A percentile compares a stretch with the other conserved stretches of the same genome.
Evolutionary conservation across 352 stramenopile species (phyloP).

Genomic region (Globisporangium orthogonon): DNA sequence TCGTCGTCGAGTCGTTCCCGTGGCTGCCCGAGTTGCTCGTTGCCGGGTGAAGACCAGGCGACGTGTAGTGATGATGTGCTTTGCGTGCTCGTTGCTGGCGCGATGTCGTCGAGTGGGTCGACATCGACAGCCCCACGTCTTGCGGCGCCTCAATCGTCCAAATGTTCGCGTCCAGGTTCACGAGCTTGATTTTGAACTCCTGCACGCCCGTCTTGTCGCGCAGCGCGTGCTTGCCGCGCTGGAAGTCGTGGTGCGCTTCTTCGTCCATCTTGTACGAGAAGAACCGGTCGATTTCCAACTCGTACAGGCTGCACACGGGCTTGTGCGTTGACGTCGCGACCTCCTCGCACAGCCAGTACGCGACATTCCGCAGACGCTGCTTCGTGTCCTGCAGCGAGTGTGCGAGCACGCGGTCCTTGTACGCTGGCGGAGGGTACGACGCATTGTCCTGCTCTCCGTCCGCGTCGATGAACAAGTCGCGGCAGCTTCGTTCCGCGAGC

Average conservation of each 20-base stretch:
- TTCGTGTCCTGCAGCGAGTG: conserved; percentile 43
- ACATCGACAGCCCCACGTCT: conserved; percentile 2
- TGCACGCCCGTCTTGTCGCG: conserved; percentile 34
- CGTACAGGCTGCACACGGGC: conserved; percentile 39
- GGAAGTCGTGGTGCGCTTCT: conserved; percentile 14
- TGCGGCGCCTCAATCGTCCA: conserved; percentile 23
- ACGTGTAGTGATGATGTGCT: conserved; percentile 2
- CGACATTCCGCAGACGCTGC: conserved; percentile 27
- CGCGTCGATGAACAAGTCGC: conserved; percentile 44
- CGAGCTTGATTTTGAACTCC: conserved; percentile 45
- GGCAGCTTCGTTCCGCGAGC: conserved; percentile 49
- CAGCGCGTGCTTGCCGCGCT: conserved; percentile 21
- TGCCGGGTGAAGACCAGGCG: neutral
- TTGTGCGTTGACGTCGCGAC: conserved; percentile 42
- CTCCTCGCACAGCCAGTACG: conserved; percentile 47
- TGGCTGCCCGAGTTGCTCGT: conserved; percentile 1
- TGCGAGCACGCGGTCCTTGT: conserved; percentile 64
- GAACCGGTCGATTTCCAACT: conserved; percentile 50
- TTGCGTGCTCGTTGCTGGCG: conserved; percentile 1
- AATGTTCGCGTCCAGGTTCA: conserved; percentile 53
- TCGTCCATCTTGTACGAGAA: conserved; percentile 35
- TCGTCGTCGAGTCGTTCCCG: conserved; percentile 5
- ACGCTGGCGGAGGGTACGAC: conserved; percentile 29
- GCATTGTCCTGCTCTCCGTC: conserved; percentile 6
- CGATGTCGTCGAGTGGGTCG: conserved; percentile 6